Conservation (phyloP, 176 grass and related monocot genomes). For the Oryza longistaminata region DNA sequence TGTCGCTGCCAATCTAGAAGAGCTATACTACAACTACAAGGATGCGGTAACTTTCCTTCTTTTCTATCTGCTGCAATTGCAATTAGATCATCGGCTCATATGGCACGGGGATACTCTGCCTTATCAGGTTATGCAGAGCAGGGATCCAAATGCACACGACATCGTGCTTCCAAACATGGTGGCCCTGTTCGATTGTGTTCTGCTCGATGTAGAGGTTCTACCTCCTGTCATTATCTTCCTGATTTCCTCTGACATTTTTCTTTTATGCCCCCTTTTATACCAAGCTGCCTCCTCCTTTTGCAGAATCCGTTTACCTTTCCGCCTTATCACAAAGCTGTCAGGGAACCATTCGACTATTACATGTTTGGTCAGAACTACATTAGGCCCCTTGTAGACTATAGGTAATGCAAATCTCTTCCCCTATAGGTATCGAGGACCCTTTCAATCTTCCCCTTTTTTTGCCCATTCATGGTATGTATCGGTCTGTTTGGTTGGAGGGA, state of each 20-base stretch:
- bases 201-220: conserved; percentile 79
- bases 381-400: conserved; percentile 75
- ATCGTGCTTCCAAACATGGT: conserved; percentile 77
- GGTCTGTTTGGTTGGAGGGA: too few species aligned
- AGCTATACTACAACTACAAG: conserved; percentile 77
- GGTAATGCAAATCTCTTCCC: conserved; percentile 56
- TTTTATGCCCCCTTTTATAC: conserved; percentile 23
- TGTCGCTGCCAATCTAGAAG: conserved; percentile 62
- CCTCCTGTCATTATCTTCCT: conserved; percentile 17
- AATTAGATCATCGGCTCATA: neutral
- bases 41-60: conserved; percentile 53
- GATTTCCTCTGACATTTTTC: conserved; percentile 14
- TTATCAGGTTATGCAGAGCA: conserved; percentile 71
- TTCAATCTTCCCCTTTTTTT: neutral
- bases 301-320: conserved; percentile 86
- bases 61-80: neutral
- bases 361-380: conserved; percentile 99
- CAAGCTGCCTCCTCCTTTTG: conserved; percentile 46
- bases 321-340: conserved; percentile 86
- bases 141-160: conserved; percentile 69
- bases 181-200: conserved; percentile 73
- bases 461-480: neutral
- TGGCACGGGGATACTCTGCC: conserved; percentile 5
- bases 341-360: conserved; percentile 96
- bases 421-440: neutral